Base-by-base conservation (phyloP, 106 monocot species). In the Cymbidium sinense region DNA sequence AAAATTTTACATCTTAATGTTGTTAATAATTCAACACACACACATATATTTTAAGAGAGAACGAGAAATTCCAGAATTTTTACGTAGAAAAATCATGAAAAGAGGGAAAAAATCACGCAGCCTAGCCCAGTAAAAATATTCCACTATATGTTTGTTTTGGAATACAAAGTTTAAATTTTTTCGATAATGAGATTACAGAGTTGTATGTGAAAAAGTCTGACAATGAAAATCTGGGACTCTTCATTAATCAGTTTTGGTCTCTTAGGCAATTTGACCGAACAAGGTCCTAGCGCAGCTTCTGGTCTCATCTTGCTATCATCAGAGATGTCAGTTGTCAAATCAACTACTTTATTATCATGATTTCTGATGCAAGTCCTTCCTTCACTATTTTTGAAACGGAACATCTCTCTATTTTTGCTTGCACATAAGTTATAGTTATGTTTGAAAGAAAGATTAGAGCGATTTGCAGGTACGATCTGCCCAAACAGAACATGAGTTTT, bases 391-490 rank as follows among this genome's bases (percentile, higher is more conserved):
- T 13, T 43, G 76, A 61, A 73, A 76, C 25, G 79, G 28, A 81
- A 34, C 2, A 70, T 21, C 69, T 79, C 83, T 81, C 65, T 74
- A 76, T 75, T 64, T 6, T 75, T 41, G 18, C 55, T 77, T 28
- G 34, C 23, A 3, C 73, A 37, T 23, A 73, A 71, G 55, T 35
- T 35, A 75, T 19, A 33, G 30, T 73, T 52, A n/a, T 83, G 70
- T 70, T 80, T 80, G 50, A 34, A 72, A 44, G 83, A 84, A 79
- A 90, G 79, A 70, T 51, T 82, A 83, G 94, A 90, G 37, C 90
- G 85, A 79, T 94, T 98, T 33, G 94, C 94, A 58, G 98, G 90
- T 79, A 86, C 43, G 44, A 92, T 83, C 23, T 81, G 70, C 29
- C 27, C 83, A 43, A 92, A 50, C 37, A 79, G 71, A 77, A 58